phyloP scores from a whole-genome alignment of 352 stramenopile species.

The Phytophthora cryptogea region DNA sequence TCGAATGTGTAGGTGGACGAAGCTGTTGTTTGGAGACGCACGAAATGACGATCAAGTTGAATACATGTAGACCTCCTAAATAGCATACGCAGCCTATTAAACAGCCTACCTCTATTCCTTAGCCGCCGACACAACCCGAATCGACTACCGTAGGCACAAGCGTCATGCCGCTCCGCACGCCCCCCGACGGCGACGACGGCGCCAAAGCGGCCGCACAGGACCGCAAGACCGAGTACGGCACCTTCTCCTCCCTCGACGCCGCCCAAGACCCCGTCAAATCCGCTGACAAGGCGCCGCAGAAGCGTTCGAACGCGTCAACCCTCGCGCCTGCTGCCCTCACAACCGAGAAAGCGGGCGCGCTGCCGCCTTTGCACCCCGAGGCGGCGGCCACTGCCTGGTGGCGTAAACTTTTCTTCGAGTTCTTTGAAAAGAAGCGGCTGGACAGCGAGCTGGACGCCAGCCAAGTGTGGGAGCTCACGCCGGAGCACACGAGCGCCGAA shows the following conservation, averaged over 20 bases:
- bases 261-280: constrained; percentile 1
- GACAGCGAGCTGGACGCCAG: constrained; percentile 37
- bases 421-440: constrained; percentile 39
- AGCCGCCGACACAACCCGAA: neutral
- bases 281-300: constrained; percentile 7
- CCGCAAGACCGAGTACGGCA: constrained; percentile 24
- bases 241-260: constrained; percentile 7
- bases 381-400: constrained; percentile 39
- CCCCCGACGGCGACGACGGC: constrained; percentile 1
- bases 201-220: constrained; percentile 10
- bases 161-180: constrained; percentile 23
- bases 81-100: too few species aligned
- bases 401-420: constrained; percentile 45
- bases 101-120: too few species aligned
- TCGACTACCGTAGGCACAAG: neutral
- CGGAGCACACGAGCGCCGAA: constrained; percentile 42
- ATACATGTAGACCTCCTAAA: too few species aligned
- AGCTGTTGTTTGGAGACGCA: too few species aligned
- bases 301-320: neutral
- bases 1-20: too few species aligned
- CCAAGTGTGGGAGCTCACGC: constrained; percentile 57
- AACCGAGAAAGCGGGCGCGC: constrained; percentile 8
- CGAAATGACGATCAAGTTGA: too few species aligned
- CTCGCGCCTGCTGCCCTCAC: neutral
- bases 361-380: constrained; percentile 33